Evolutionary conservation across 371 early-diverging fungal species (phyloP).

Genomic region (Nematocida major): DNA sequence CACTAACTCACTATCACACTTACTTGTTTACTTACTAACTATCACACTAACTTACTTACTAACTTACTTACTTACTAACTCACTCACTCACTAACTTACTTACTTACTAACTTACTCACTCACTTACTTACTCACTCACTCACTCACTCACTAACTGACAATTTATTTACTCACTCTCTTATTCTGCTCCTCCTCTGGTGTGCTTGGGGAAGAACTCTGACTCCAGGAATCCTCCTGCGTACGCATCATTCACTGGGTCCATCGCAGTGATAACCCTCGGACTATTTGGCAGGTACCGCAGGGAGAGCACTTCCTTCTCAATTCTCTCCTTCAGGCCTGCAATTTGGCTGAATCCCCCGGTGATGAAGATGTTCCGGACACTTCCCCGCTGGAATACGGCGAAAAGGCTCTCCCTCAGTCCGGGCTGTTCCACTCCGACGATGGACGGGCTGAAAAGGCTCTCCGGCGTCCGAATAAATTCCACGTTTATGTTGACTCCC

Average conservation of each 20-base stretch:
- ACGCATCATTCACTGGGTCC: conserved; percentile 58
- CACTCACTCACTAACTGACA: too few relatives aligned
- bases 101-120: too few relatives aligned
- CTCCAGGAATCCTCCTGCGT: conserved; percentile 49
- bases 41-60: too few relatives aligned
- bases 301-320: conserved; percentile 48
- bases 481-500: conserved; percentile 58
- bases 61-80: too few relatives aligned
- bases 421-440: conserved; percentile 59
- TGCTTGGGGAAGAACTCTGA: conserved; percentile 45
- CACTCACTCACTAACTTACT: too few relatives aligned
- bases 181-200: conserved; percentile 6
- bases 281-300: conserved; percentile 26
- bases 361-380: conserved; percentile 58
- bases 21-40: too few relatives aligned
- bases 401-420: conserved; percentile 58
- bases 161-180: too few relatives aligned
- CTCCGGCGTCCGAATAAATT: conserved; percentile 59
- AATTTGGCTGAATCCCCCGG: conserved; percentile 65
- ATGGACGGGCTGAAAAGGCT: conserved; percentile 63
- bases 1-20: too few relatives aligned
- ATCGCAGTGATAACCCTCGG: conserved; percentile 35
- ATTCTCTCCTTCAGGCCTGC: conserved; percentile 59
- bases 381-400: conserved; percentile 47
- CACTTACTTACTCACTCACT: too few relatives aligned